Conservation (phyloP, 163 green algal genomes). For the Volvox carteri region DNA sequence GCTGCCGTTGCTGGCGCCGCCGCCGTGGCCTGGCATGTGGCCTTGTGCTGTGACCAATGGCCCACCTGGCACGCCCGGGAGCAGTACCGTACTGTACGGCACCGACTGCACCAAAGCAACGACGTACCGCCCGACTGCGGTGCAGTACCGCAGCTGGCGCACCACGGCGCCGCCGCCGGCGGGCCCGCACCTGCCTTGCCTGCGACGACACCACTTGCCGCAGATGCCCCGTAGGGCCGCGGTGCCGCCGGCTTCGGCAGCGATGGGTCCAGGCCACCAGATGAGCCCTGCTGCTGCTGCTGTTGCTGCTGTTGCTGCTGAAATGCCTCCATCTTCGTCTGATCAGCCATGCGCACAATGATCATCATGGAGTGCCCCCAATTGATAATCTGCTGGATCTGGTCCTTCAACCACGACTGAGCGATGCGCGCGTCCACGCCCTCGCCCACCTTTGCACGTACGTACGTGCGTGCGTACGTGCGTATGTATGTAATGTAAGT, state of each 20-base stretch:
- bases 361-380: constrained; percentile 27
- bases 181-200: background rate
- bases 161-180: background rate
- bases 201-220: no score
- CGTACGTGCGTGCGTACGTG: no score
- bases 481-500: no score
- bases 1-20: background rate
- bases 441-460: constrained; percentile 7
- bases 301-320: constrained; percentile 3
- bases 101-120: constrained; percentile 21
- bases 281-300: background rate
- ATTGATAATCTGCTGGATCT: constrained; percentile 52
- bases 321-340: constrained; percentile 25
- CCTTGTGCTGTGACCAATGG: constrained; percentile 44
- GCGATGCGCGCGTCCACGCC: constrained; percentile 53
- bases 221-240: background rate
- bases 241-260: background rate
- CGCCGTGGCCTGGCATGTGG: background rate
- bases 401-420: constrained; percentile 38
- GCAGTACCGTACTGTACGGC: constrained; percentile 34
- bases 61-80: constrained; percentile 36
- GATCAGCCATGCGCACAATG: constrained; percentile 45
- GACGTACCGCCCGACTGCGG: constrained; percentile 1
- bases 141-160: constrained; percentile 10
- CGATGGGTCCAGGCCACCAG: background rate